Percentiles rank a stretch among this genome's conserved stretches.
Conservation (phyloP, 371 early-diverging fungal species). For the Mucor lusitanicus region DNA sequence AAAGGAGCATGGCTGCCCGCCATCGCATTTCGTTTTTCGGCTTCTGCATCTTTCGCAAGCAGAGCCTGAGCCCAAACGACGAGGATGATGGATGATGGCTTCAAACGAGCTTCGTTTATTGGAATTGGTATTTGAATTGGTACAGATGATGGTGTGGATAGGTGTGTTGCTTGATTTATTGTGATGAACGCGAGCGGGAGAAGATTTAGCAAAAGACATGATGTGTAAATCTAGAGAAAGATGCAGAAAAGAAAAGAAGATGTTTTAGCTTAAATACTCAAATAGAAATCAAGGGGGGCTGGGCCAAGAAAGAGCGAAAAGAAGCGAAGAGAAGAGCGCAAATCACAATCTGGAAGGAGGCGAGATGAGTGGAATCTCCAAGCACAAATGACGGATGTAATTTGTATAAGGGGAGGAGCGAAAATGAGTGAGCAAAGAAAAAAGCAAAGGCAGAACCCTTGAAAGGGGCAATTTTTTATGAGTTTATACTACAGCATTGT, state of each 20-base stretch:
- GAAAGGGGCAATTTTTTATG: not conserved
- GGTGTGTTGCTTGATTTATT: not conserved
- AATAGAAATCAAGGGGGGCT: not conserved
- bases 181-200: not conserved
- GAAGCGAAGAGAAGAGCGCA: not conserved
- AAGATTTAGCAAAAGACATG: not conserved
- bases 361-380: not conserved
- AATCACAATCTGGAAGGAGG: not conserved
- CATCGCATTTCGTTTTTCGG: conserved; percentile 53
- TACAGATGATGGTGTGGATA: not conserved
- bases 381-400: not conserved
- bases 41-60: conserved; percentile 48
- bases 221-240: not conserved
- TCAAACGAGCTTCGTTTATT: not conserved
- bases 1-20: conserved; percentile 43
- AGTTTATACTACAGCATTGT: not conserved
- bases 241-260: not conserved
- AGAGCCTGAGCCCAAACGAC: conserved; percentile 44
- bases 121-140: not conserved
- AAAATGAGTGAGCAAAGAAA: not conserved
- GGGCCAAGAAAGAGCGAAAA: too few relatives aligned
- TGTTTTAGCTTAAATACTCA: not conserved
- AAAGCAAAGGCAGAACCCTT: not conserved
- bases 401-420: not conserved
- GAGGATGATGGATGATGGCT: conserved; percentile 9